These are phyloP conservation scores for Schoenoplectus tabernaemontani DNA, from an alignment of 202 grass and related monocot genomes.

Conservation along the genomic window DNA sequence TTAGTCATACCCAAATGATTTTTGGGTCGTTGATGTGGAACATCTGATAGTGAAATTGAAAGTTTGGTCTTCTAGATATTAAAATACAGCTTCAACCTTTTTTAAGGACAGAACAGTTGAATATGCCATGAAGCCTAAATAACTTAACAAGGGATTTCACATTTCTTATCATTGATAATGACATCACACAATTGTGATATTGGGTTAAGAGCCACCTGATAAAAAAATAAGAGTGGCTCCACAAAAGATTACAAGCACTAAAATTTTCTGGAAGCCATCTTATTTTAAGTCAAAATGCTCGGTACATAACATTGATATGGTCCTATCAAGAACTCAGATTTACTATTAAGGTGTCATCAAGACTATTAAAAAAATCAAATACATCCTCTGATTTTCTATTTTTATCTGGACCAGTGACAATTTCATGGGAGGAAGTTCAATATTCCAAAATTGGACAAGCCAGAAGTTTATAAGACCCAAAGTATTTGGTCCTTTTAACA, in stretches of 20 bases:
- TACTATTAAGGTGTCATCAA: background rate
- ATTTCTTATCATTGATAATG: background rate
- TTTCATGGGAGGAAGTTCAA: background rate
- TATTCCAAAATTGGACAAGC: background rate
- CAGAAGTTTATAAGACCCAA: background rate
- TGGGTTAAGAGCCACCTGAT: background rate
- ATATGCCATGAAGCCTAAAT: background rate
- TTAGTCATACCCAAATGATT: background rate
- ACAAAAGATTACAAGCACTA: background rate
- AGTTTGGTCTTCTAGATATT: background rate
- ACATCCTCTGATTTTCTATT: background rate
- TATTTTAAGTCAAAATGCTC: background rate
- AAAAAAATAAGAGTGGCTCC: background rate
- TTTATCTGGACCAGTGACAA: background rate
- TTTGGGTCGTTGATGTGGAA: background rate
- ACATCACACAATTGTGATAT: background rate
- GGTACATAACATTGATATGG: background rate
- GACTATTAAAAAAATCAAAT: background rate
- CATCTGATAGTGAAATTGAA: conserved; percentile 10
- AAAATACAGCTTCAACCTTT: background rate
- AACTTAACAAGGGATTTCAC: background rate
- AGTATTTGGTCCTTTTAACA: background rate
- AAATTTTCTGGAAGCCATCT: background rate
- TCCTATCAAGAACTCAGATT: background rate
- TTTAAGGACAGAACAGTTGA: background rate